Conservation (phyloP, 345 rosid genomes). For the Citrus unshiu region DNA sequence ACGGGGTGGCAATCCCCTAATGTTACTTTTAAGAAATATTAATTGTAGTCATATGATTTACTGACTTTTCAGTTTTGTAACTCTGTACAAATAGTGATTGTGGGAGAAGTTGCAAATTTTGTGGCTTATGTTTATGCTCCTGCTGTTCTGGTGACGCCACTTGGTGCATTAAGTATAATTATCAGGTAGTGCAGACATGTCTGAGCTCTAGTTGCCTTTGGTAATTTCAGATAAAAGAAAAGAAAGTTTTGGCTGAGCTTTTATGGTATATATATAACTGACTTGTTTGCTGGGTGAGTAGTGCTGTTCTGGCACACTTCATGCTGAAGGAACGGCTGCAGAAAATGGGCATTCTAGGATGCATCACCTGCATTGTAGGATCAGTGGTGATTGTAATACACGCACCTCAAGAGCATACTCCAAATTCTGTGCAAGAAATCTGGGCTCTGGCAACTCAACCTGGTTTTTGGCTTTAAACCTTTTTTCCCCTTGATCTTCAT, state of each 20-base stretch:
- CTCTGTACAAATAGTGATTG: slow-evolving; percentile 51
- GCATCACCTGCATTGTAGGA: slow-evolving; percentile 83
- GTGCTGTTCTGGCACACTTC: slow-evolving; percentile 89
- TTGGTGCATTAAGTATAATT: slow-evolving; percentile 87
- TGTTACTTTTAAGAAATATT: neutral
- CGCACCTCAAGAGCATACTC: slow-evolving; percentile 87
- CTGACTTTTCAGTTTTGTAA: slow-evolving; percentile 2
- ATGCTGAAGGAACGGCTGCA: slow-evolving; percentile 68
- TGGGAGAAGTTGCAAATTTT: slow-evolving; percentile 88
- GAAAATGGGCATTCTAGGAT: slow-evolving; percentile 80
- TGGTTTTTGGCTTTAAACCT: slow-evolving; percentile 35
- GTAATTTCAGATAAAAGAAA: slow-evolving; percentile 3
- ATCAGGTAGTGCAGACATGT: slow-evolving; percentile 46
- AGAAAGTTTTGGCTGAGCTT: neutral
- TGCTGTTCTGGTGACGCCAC: slow-evolving; percentile 89
- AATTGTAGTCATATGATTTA: neutral
- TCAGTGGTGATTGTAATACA: slow-evolving; percentile 84
- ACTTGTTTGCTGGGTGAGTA: slow-evolving; percentile 24
- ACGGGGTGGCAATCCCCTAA: no score
- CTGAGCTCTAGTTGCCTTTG: neutral
- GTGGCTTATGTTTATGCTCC: slow-evolving; percentile 95
- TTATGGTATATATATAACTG: neutral
- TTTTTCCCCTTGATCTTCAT: slow-evolving; percentile 1
- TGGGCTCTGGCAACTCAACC: slow-evolving; percentile 85
- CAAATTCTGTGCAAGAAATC: slow-evolving; percentile 67